A percentile compares a stretch with the other conserved stretches of the same genome.
Conservation (phyloP, 2,329 filamentous ascomycete genomes). For the Fusarium algeriense region DNA sequence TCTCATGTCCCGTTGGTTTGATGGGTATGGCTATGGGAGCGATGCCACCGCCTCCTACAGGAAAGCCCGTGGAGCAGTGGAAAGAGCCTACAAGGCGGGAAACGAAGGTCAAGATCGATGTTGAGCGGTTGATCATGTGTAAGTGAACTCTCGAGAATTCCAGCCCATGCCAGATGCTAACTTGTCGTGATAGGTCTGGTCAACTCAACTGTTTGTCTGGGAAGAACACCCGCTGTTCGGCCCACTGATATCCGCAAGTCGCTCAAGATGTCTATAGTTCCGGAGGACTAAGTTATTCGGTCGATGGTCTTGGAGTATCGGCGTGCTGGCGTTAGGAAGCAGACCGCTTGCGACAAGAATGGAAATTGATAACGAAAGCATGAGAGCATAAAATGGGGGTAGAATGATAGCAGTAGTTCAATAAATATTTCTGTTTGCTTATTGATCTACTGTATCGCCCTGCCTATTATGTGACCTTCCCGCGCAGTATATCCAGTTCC, state of each 20-base stretch:
- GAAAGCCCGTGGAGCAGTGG: neutral
- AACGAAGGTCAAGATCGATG: conserved; percentile 3
- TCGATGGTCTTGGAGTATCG: rapidly evolving
- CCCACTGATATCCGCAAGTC: conserved; percentile 7
- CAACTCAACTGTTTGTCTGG: conserved; percentile 9
- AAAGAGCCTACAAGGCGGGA: neutral
- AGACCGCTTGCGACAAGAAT: rapidly evolving
- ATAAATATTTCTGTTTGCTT: neutral
- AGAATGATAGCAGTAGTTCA: neutral
- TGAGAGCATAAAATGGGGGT: rapidly evolving
- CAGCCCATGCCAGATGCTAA: rapidly evolving
- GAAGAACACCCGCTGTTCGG: conserved; percentile 5
- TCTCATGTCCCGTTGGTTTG: neutral
- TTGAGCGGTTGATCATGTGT: conserved; percentile 6
- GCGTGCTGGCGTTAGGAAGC: rapidly evolving
- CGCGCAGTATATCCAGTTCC: too few species aligned
- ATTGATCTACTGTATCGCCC: rapidly evolving
- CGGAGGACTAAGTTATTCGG: neutral
- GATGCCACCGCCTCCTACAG: neutral
- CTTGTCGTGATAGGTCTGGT: neutral
- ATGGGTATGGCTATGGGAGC: conserved; percentile 10
- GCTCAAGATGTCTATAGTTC: neutral
- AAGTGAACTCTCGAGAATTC: rapidly evolving
- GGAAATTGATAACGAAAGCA: rapidly evolving
- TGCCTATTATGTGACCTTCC: too few species aligned